Base-by-base conservation (phyloP, 768 basidiomycete genomes). In the Xerocomus spinulosus region DNA sequence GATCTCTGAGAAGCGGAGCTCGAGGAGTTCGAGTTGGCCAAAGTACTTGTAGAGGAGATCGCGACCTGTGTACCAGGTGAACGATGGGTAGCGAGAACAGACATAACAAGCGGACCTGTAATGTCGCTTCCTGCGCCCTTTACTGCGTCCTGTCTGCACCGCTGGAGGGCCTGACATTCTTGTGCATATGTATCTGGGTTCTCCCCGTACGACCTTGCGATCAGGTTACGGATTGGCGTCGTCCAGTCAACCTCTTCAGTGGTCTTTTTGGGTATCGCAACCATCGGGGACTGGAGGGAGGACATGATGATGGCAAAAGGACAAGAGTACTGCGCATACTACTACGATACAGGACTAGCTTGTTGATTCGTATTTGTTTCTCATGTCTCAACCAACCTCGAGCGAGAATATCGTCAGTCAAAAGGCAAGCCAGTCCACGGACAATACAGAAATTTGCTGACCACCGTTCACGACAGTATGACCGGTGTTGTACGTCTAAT, bases 31-130 rank as follows among this genome's bases (percentile, higher is more conserved):
- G 36, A 99, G 83, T 68, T 99, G 96, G 29, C 96, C 95, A 72
- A 98, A 99, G 73, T 99, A 99, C 71, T 96, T 97, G 85, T 95
- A 97, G 36, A 99, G 76, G 18, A 98, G 76, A 71, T 98, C 95
- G 41, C 94, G 79, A 12, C 87, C 94, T 85, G 62, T 40, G 25
- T 8, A 17, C 29, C 2, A 38, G 13, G 23, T 53, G 29, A 53
- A 44, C 35, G 34, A 41, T 21, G n/a, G 5, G 17, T 9, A 15
- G 17, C 25, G 33, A 10, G 18, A 13, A 7, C 0, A n/a, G 10
- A 15, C 17, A 35, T 8, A 14, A 28, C 7, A 9, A 3, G 62
- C 80, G 55, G 49, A 91, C 92, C 91, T n/a, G 93, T 96, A 46
- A 82, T 74, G 65, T 98, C 96, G 63, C 92, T 95, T 1, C 96